Conservation (phyloP, 176 grass and related monocot genomes). For the Eleusine indica region DNA sequence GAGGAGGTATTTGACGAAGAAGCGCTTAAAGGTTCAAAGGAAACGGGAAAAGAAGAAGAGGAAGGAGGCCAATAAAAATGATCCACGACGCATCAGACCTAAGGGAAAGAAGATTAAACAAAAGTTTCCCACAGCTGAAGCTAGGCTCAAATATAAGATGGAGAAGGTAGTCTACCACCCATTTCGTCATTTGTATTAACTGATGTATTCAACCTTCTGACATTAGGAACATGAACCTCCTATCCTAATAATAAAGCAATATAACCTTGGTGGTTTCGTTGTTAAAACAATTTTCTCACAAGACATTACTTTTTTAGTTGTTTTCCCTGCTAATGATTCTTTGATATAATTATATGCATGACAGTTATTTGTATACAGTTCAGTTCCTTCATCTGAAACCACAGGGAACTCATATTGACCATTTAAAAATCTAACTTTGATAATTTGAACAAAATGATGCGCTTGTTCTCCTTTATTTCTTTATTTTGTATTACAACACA, state of each 20-base stretch:
- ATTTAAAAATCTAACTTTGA: constrained; percentile 15
- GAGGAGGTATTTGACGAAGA: constrained; percentile 73
- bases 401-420: not conserved
- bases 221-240: not conserved
- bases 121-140: constrained; percentile 78
- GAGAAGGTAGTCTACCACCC: constrained; percentile 62
- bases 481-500: constrained; percentile 2
- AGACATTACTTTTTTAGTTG: not conserved
- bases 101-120: constrained; percentile 86
- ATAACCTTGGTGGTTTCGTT: constrained; percentile 22
- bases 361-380: not conserved
- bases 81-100: constrained; percentile 72
- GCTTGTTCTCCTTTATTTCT: constrained; percentile 4
- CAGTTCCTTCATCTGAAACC: constrained; percentile 18
- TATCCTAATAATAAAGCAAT: constrained; percentile 21
- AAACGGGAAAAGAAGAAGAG: constrained; percentile 76
- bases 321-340: constrained; percentile 12
- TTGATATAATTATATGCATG: not conserved
- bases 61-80: constrained; percentile 84
- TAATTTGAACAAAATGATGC: not conserved
- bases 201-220: not conserved
- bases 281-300: not conserved
- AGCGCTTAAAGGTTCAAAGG: constrained; percentile 75
- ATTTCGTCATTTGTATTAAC: constrained; percentile 3
- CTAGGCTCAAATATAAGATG: constrained; percentile 86